phyloP scores from a whole-genome alignment of 2,329 filamentous ascomycete genomes.

The Calonectria pseudoreteaudii region DNA sequence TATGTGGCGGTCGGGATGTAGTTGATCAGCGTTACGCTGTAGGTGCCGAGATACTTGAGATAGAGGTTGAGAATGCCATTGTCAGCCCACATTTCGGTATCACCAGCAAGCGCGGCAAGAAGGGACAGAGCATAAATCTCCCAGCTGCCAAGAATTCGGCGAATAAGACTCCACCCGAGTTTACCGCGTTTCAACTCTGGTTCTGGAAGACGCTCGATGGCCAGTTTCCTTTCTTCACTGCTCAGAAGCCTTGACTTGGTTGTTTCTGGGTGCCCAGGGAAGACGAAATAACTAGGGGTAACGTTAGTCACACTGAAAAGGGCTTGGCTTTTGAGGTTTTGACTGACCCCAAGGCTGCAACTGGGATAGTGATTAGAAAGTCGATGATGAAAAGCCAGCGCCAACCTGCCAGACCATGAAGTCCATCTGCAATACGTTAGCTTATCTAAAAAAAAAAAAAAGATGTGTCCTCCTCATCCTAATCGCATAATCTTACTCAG shows the following conservation, averaged over 20 bases:
- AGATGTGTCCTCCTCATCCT: too few species aligned
- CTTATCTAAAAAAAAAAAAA: too few species aligned
- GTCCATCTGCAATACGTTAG: conserved; percentile 47
- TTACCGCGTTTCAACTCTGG: background rate
- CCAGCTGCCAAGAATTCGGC: background rate
- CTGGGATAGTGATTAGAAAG: conserved; percentile 47
- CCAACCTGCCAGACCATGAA: conserved; percentile 55
- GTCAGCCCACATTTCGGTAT: conserved; percentile 19
- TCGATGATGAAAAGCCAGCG: conserved; percentile 58
- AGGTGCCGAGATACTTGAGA: conserved; percentile 45
- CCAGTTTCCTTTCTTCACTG: conserved; percentile 33
- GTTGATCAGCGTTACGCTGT: conserved; percentile 57
- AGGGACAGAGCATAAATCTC: background rate
- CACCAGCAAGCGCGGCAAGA: background rate
- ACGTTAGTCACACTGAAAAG: background rate
- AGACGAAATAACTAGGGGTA: conserved; percentile 34
- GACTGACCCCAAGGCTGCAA: conserved; percentile 42
- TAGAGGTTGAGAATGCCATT: conserved; percentile 34
- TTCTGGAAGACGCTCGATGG: conserved; percentile 30
- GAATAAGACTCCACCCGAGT: background rate
- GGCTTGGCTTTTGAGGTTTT: too few species aligned
- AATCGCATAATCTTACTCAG: background rate
- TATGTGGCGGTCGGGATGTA: conserved; percentile 56
- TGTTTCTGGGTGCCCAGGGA: conserved; percentile 47
- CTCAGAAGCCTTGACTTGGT: conserved; percentile 30